These are phyloP conservation scores for Candida sphagnicola DNA, from an alignment of 805 yeast species.

Conservation along the genomic window DNA sequence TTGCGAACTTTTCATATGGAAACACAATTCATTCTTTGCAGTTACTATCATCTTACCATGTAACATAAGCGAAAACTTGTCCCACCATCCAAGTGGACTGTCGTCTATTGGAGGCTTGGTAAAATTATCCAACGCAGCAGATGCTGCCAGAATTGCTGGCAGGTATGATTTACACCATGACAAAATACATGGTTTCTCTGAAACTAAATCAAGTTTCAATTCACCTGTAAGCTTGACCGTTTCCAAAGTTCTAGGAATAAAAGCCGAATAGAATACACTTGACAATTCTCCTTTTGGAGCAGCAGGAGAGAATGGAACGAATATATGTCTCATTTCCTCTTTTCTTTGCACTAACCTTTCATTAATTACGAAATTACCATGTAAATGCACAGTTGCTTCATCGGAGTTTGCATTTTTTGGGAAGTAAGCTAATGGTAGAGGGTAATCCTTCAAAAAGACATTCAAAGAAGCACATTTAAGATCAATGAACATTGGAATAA, in stretches of 20 bases:
- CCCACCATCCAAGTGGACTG: conserved; percentile 47
- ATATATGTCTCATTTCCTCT: conserved; percentile 45
- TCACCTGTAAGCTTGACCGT: conserved; percentile 56
- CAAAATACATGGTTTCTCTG: conserved; percentile 46
- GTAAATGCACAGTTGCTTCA: conserved; percentile 24
- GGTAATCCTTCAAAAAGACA: conserved; percentile 50
- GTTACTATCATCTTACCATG: conserved; percentile 52
- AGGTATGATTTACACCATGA: conserved; percentile 65
- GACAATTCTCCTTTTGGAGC: conserved; percentile 28
- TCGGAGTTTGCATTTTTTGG: conserved; percentile 25
- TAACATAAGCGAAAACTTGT: conserved; percentile 48
- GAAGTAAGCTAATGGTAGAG: conserved; percentile 54
- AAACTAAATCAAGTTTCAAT: conserved; percentile 40
- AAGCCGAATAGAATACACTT: conserved; percentile 55
- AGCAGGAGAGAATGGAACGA: conserved; percentile 58
- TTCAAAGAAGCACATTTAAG: conserved; percentile 41
- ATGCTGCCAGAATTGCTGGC: conserved; percentile 54
- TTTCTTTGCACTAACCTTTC: conserved; percentile 47
- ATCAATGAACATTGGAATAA: conserved; percentile 47
- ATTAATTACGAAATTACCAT: conserved; percentile 51
- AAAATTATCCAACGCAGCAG: conserved; percentile 37
- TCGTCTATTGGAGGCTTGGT: conserved; percentile 44
- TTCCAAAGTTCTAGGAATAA: conserved; percentile 59
- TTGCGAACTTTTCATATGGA: conserved; percentile 58
- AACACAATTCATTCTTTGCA: conserved; percentile 49